Conservation (phyloP, 306 rosid genomes). For the Arachis hypogaea region DNA sequence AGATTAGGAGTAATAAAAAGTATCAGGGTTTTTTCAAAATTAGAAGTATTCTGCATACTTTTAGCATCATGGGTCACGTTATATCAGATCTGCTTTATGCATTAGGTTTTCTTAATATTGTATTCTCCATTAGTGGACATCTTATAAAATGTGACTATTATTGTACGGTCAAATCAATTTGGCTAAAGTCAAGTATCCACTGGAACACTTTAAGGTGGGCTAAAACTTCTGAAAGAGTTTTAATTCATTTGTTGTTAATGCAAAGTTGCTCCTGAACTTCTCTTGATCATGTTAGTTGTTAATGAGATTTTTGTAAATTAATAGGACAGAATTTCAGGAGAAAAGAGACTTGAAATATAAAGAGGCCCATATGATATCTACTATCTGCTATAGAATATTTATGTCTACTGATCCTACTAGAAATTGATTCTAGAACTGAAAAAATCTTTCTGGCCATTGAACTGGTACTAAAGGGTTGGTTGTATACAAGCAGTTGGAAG, state of each 20-base stretch:
- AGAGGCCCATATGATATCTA: neutral
- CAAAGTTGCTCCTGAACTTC: constrained; percentile 19
- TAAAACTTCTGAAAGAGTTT: constrained; percentile 17
- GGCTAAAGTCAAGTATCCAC: constrained; percentile 79
- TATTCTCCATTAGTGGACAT: constrained; percentile 32
- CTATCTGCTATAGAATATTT: constrained; percentile 22
- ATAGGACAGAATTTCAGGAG: too few relatives aligned
- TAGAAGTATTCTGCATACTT: constrained; percentile 16
- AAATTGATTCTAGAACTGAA: constrained; percentile 18
- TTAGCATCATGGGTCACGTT: constrained; percentile 10
- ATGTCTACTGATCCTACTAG: constrained; percentile 10
- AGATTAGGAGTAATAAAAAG: constrained; percentile 11
- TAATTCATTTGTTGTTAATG: constrained; percentile 32
- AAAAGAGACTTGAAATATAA: too few relatives aligned
- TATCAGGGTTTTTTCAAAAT: neutral
- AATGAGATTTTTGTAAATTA: neutral
- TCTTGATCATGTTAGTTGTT: constrained; percentile 19
- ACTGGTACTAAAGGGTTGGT: constrained; percentile 31
- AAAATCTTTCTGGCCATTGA: constrained; percentile 23
- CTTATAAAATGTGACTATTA: constrained; percentile 36
- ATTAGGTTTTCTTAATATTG: constrained; percentile 18
- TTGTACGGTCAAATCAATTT: constrained; percentile 88
- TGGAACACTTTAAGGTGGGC: constrained; percentile 82
- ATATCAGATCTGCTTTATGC: neutral
- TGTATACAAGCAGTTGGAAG: constrained; percentile 20